Percentiles rank a stretch among this genome's conserved stretches.
These are phyloP conservation scores for Citeromyces nyonsensis DNA, from an alignment of 805 yeast species.

Conservation along the genomic window DNA sequence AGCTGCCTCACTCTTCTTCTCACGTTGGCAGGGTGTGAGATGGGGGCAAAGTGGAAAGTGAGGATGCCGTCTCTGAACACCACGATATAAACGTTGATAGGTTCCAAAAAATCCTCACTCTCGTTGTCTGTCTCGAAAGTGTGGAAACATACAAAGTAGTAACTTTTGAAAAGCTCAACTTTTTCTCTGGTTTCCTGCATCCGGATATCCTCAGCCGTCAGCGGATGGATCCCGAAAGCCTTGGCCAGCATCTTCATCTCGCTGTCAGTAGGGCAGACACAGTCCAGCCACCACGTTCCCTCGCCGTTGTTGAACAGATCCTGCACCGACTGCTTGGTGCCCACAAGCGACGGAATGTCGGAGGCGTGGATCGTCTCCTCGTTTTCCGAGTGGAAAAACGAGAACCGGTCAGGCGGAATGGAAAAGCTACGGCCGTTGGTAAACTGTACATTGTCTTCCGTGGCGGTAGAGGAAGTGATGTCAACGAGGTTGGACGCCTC, in stretches of 20 bases:
- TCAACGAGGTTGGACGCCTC: not conserved
- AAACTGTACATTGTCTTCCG: not conserved
- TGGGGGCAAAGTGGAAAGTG: constrained; percentile 87
- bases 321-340: constrained; percentile 47
- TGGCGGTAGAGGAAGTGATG: not conserved
- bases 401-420: constrained; percentile 58
- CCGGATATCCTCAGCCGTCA: constrained; percentile 90
- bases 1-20: constrained; percentile 82
- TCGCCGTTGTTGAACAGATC: constrained; percentile 58
- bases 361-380: constrained; percentile 87
- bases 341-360: constrained; percentile 64
- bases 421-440: constrained; percentile 2
- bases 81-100: constrained; percentile 83
- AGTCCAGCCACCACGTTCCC: constrained; percentile 94
- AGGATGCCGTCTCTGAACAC: constrained; percentile 85
- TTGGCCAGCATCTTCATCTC: constrained; percentile 88
- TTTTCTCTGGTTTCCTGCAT: constrained; percentile 91
- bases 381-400: constrained; percentile 66
- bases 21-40: constrained; percentile 93
- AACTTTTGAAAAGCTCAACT: constrained; percentile 82
- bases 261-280: constrained; percentile 86
- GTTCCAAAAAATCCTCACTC: constrained; percentile 31
- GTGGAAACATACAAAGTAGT: constrained; percentile 84
- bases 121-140: constrained; percentile 73
- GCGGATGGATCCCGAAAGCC: constrained; percentile 89